A percentile compares a stretch with the other conserved stretches of the same genome.
phyloP scores from a whole-genome alignment of 176 grass and related monocot genomes.

The maize (Zea mays) region Zm-B73-REFERENCE-NAM-5.0 NC_050097.1:191390001-191390500 shows the following conservation, averaged over 20 bases:
- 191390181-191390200: background rate
- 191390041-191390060: background rate
- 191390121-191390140: constrained; percentile 29
- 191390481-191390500: too few relatives aligned
- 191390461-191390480: too few relatives aligned
- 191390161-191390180: constrained; percentile 11
- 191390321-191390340: background rate
- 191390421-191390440: too few relatives aligned
- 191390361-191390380: background rate
- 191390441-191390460: too few relatives aligned
- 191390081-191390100: constrained; percentile 31
- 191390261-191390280: constrained; percentile 79
- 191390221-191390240: constrained; percentile 50
- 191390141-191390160: background rate
- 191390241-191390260: constrained; percentile 61
- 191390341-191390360: background rate
- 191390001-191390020: constrained; percentile 99
- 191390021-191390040: constrained; percentile 80
- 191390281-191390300: constrained; percentile 50
- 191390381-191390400: background rate
- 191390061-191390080: constrained; percentile 24
- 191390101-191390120: constrained; percentile 27
- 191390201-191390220: constrained; percentile 9
- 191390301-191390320: background rate
- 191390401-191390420: background rate